phyloP scores from a whole-genome alignment of 306 rosid species.

The Luffa aegyptiaca region DNA sequence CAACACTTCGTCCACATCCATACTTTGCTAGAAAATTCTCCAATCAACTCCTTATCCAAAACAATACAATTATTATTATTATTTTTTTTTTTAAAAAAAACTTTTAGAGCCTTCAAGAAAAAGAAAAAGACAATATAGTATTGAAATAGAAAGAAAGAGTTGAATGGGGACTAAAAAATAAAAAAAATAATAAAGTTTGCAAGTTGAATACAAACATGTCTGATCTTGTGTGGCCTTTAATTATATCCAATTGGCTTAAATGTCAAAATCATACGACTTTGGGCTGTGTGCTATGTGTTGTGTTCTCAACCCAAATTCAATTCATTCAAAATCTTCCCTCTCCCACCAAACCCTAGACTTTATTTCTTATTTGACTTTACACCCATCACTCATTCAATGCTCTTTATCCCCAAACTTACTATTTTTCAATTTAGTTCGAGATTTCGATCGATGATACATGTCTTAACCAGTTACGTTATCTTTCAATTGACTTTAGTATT shows the following conservation, averaged over 20 bases:
- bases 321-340: background rate
- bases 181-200: background rate
- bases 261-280: background rate
- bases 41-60: constrained; percentile 1
- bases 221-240: too few relatives aligned
- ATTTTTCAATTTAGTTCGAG: too few relatives aligned
- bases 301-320: background rate
- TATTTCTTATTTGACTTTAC: background rate
- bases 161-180: too few relatives aligned
- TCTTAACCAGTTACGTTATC: too few relatives aligned
- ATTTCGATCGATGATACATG: too few relatives aligned
- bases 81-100: background rate
- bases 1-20: background rate
- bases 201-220: background rate
- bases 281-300: background rate
- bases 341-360: constrained; percentile 5
- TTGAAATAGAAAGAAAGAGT: background rate
- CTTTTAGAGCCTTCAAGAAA: background rate
- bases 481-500: too few relatives aligned
- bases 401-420: background rate
- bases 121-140: background rate
- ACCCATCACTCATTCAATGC: background rate
- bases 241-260: background rate
- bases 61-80: background rate
- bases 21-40: background rate